Conservation (phyloP, 352 stramenopile species). For the Lagenidium giganteum region DNA sequence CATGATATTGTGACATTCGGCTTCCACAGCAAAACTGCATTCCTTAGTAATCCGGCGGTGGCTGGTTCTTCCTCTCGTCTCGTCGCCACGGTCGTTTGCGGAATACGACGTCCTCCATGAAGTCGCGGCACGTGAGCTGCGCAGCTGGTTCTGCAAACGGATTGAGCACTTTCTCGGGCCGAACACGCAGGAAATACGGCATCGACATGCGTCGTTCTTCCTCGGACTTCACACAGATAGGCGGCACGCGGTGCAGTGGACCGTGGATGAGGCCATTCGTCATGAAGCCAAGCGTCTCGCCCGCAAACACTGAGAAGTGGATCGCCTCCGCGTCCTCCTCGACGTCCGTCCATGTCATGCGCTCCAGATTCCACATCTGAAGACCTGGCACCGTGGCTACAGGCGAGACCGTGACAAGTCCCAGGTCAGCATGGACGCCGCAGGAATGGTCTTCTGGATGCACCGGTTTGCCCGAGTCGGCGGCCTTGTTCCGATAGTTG, state of each 20-base stretch:
- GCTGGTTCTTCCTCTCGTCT: conserved; percentile 29
- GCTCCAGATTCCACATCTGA: conserved; percentile 85
- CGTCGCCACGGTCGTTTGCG: conserved; percentile 73
- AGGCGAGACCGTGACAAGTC: conserved; percentile 75
- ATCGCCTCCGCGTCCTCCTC: conserved; percentile 47
- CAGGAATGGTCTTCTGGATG: conserved; percentile 62
- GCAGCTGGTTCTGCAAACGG: conserved; percentile 23
- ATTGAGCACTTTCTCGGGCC: conserved; percentile 54
- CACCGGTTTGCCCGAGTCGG: conserved; percentile 17
- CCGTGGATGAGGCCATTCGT: conserved; percentile 71
- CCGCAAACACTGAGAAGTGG: conserved; percentile 80
- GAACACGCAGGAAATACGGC: conserved; percentile 72
- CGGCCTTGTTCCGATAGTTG: conserved; percentile 78
- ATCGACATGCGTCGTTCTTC: conserved; percentile 78
- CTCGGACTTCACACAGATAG: conserved; percentile 53
- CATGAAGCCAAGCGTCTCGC: conserved; percentile 68
- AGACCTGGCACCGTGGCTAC: conserved; percentile 65
- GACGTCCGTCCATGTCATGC: conserved; percentile 77
- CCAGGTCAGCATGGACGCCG: conserved; percentile 72
- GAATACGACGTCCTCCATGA: conserved; percentile 82
- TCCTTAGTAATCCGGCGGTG: conserved; percentile 45
- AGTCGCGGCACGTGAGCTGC: conserved; percentile 68
- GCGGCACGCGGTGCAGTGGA: conserved; percentile 71
- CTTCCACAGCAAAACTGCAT: too few species aligned
- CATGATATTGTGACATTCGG: too few species aligned